Evolutionary conservation across 2,329 filamentous ascomycete species (phyloP), one percentile per base, ranked within the genome.

Genomic region (Hymenoscyphus infarciens): DNA sequence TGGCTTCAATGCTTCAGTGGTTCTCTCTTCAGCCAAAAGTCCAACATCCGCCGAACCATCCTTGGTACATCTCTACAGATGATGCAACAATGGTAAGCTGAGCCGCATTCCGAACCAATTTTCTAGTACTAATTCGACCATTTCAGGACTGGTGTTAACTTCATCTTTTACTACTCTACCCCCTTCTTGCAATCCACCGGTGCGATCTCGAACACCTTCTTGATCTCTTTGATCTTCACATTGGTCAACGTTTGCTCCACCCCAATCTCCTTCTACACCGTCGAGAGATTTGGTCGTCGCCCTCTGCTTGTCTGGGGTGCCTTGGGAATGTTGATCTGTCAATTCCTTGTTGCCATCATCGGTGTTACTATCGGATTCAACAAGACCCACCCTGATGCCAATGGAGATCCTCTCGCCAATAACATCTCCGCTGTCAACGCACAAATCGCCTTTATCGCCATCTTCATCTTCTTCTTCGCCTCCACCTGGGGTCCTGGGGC

Each of bases 211-310:
- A 90, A 78, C 86, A 89, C 79, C 87, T 75, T 90, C 65, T 73
- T 92, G 89, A 91, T 82, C 89, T 94, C 79, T 92, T 94, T 94
- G 77, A 90, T 95, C 81, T 93, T 91, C 80, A 89, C 90, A 79
- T 90, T 87, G 80, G 90, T 96, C 80, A 96, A 96, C 79, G 90
- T 95, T 64, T 82, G 78, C 77, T 94, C 90, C 29, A 96, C 92
- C 1, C 91, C 92, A 0, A 76, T 96, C 80, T 73, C 79, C 29
- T 96, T 96, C 85, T 96, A 83, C 80, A 88, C 88, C n/a, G 87
- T 96, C 66, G 92, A 96, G 81, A 85, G 80, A 72, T 84, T 92
- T 68, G 92, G 92, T 69, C 91, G 92, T 74, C 90, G 92, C 66
- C 81, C 84, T 59, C 86, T 96, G 64, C 88, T 96, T 69, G 83